Conservation (phyloP, 1,139 yeast genomes). For the Scheffersomyces stambukii region DNA sequence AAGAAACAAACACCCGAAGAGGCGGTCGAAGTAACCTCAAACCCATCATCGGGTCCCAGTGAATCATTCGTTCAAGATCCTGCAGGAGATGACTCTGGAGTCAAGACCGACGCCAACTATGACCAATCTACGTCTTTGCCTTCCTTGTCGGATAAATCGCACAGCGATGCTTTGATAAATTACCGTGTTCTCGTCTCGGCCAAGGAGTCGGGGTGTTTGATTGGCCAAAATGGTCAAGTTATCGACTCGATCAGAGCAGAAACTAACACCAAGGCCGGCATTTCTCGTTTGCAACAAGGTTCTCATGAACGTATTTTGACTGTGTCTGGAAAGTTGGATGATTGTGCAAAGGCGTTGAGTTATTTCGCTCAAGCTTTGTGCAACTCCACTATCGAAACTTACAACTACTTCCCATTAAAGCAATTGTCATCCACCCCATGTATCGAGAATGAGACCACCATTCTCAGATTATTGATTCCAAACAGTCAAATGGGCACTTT, state of each 20-base stretch:
- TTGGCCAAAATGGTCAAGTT: constrained; percentile 82
- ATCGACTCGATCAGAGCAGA: constrained; percentile 75
- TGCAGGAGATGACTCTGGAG: not conserved
- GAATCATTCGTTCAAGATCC: not conserved
- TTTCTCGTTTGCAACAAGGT: constrained; percentile 76
- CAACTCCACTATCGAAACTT: constrained; percentile 34
- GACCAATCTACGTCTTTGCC: constrained; percentile 23
- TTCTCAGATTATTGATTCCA: constrained; percentile 71
- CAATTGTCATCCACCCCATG: constrained; percentile 50
- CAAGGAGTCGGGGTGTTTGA: constrained; percentile 87
- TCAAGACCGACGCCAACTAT: constrained; percentile 1
- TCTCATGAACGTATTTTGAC: constrained; percentile 83
- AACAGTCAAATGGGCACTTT: constrained; percentile 89
- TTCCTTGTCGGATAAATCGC: constrained; percentile 24
- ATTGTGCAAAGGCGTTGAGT: constrained; percentile 69
- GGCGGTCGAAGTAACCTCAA: not conserved
- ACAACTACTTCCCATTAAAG: constrained; percentile 59
- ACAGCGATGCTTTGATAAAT: constrained; percentile 42
- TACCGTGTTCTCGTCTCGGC: constrained; percentile 74
- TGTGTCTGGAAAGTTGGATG: constrained; percentile 73
- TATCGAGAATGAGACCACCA: constrained; percentile 49
- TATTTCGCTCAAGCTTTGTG: constrained; percentile 66
- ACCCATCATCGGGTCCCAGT: constrained; percentile 1
- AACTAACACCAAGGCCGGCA: constrained; percentile 85
- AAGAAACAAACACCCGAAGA: constrained; percentile 1